Percentiles rank a stretch among this genome's conserved stretches.
phyloP scores from a whole-genome alignment of 2,329 filamentous ascomycete species.

The Dryadomyces quercus-mongolicae region DNA sequence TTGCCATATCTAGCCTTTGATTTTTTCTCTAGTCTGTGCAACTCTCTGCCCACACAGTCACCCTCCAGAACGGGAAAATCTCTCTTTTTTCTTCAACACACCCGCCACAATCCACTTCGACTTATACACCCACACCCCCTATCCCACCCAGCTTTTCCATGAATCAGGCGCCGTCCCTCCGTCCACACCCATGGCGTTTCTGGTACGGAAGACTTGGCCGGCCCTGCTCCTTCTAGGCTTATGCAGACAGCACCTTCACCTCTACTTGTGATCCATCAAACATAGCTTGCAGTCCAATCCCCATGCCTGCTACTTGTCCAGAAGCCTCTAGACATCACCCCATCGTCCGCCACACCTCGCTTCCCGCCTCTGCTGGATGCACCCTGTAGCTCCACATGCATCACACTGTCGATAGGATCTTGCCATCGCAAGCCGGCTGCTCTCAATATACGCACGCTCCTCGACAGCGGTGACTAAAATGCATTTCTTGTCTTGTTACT shows the following conservation, averaged over 20 bases:
- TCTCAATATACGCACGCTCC: background rate
- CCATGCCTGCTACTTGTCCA: background rate
- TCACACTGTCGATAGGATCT: background rate
- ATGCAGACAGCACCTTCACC: background rate
- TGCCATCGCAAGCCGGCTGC: background rate
- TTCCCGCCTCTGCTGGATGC: background rate
- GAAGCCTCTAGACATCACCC: background rate
- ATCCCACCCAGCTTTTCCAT: background rate
- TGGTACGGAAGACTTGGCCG: background rate
- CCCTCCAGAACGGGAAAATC: background rate
- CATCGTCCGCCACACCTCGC: slow-evolving; percentile 1
- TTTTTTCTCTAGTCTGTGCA: background rate
- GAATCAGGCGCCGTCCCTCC: background rate
- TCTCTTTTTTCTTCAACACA: background rate
- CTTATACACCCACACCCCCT: background rate
- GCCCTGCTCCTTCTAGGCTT: background rate
- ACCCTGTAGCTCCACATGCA: background rate
- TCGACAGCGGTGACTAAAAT: background rate
- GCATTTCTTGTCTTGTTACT: background rate
- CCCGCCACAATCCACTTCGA: background rate
- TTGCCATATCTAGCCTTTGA: background rate
- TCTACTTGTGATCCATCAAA: background rate
- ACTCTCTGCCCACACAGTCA: background rate
- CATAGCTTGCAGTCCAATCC: background rate
- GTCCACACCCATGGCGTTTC: background rate